Percentiles rank a stretch among this genome's conserved stretches.
These are phyloP conservation scores for Monilinia fructigena DNA, from an alignment of 2,329 filamentous ascomycete species.

Conservation along the genomic window DNA sequence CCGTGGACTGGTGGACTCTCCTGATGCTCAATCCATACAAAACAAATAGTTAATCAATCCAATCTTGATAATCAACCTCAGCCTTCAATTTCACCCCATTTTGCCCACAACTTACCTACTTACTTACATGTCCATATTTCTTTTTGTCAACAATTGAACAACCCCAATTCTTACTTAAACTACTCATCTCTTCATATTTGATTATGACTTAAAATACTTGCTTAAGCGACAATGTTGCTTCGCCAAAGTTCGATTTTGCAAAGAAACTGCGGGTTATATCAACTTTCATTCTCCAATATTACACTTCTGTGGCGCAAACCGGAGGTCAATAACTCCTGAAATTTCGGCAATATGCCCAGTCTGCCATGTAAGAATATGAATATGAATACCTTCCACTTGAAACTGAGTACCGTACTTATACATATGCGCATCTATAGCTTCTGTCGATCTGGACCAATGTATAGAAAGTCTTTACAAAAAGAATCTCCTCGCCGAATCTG, in stretches of 20 bases:
- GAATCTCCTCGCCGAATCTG: conserved; percentile 92
- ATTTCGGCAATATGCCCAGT: conserved; percentile 51
- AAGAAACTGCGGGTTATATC: conserved; percentile 33
- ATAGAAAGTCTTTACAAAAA: conserved; percentile 96
- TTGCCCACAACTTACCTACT: too few relatives aligned
- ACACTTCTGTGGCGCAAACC: conserved; percentile 33
- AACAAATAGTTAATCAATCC: background rate
- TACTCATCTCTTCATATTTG: conserved; percentile 17
- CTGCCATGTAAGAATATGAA: conserved; percentile 50
- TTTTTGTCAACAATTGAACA: background rate
- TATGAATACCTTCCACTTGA: conserved; percentile 4
- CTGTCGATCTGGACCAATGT: conserved; percentile 97
- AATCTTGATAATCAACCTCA: conserved; percentile 13
- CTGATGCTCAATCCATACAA: too few relatives aligned
- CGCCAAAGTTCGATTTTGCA: conserved; percentile 34
- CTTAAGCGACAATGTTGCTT: conserved; percentile 41
- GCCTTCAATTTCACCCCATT: background rate
- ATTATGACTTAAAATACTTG: conserved; percentile 31
- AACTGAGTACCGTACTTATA: conserved; percentile 9
- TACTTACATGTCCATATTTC: background rate
- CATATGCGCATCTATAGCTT: conserved; percentile 57
- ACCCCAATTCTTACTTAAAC: background rate
- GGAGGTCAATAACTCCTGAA: conserved; percentile 25
- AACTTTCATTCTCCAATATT: conserved; percentile 27
- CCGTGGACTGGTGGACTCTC: too few relatives aligned